phyloP scores from a whole-genome alignment of 2,329 filamentous ascomycete species.

The Clarireedia monteithiana region DNA sequence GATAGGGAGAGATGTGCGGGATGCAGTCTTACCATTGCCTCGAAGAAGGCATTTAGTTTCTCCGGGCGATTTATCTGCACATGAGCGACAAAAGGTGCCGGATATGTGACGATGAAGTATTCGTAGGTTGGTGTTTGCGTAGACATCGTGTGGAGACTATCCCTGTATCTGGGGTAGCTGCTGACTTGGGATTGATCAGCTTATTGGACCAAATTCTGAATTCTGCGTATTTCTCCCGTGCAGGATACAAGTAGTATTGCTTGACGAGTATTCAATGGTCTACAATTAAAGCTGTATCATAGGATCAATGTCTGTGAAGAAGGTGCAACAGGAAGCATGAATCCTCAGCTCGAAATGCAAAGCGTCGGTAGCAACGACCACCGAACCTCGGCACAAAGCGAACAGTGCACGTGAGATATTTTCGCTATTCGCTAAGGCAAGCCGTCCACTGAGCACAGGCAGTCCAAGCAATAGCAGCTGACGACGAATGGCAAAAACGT shows the following conservation, averaged over 20 bases:
- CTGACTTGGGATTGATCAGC: background rate
- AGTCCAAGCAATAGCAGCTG: background rate
- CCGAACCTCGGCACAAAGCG: too few species aligned
- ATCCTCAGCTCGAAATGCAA: background rate
- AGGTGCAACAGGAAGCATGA: too few species aligned
- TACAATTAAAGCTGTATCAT: too few species aligned
- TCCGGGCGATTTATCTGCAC: constrained; percentile 83
- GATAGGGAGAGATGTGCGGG: background rate
- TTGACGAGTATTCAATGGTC: too few species aligned
- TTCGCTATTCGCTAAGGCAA: too few species aligned
- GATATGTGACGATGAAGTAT: constrained; percentile 56
- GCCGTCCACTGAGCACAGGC: too few species aligned
- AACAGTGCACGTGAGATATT: too few species aligned
- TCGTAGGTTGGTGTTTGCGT: constrained; percentile 14
- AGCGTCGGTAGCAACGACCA: background rate
- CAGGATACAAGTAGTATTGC: too few species aligned
- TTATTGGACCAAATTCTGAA: too few species aligned
- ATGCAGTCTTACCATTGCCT: constrained; percentile 48
- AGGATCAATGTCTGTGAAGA: too few species aligned
- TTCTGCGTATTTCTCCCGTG: too few species aligned
- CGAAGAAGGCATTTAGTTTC: constrained; percentile 83
- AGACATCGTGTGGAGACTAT: constrained; percentile 10
- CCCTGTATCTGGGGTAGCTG: background rate
- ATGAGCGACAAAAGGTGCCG: constrained; percentile 69
- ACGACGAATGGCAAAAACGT: background rate